A percentile compares a stretch with the other conserved stretches of the same genome.
phyloP scores from a whole-genome alignment of 495 filamentous ascomycete species.

The Tuber microsphaerosporum region DNA sequence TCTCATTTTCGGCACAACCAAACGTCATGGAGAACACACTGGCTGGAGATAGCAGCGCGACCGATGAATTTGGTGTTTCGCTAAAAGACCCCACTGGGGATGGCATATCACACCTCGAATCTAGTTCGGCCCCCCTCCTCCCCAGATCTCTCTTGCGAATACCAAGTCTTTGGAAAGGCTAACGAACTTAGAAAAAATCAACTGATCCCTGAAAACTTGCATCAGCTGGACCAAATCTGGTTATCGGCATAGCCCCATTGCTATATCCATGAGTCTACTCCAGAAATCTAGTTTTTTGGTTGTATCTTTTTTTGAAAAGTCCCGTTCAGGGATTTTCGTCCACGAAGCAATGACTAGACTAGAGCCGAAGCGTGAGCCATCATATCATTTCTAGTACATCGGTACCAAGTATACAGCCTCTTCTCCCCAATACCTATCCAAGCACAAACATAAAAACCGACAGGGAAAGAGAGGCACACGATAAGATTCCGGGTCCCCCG shows the following conservation, averaged over 20 bases:
- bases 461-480: slow-evolving; percentile 1
- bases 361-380: neutral
- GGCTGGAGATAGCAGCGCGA: neutral
- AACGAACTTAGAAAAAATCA: neutral
- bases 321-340: neutral
- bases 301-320: neutral
- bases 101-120: neutral
- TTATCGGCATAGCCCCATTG: neutral
- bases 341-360: neutral
- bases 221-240: neutral
- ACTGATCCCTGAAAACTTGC: neutral
- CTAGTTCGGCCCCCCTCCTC: neutral
- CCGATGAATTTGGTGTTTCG: slow-evolving; percentile 1
- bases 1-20: neutral
- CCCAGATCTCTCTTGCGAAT: neutral
- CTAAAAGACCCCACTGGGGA: neutral
- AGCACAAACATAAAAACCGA: neutral
- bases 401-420: neutral
- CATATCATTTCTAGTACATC: neutral
- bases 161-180: neutral
- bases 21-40: neutral
- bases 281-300: neutral
- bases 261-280: neutral
- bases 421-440: neutral
- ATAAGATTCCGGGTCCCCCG: neutral